phyloP scores from a whole-genome alignment of 108 stramenopile species.

The Ochromonas danica region DNA sequence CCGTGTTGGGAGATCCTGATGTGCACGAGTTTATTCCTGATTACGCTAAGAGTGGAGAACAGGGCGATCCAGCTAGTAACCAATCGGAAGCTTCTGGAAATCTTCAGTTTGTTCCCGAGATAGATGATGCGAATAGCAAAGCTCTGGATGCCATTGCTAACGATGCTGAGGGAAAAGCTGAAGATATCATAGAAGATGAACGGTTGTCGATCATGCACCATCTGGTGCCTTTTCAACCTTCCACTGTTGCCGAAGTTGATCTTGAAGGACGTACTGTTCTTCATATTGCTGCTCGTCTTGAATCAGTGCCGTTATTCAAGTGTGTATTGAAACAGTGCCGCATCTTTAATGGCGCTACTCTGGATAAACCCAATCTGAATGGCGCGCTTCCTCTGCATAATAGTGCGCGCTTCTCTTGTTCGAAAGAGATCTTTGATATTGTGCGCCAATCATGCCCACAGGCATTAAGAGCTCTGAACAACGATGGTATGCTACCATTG shows the following conservation, averaged over 20 bases:
- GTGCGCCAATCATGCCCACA: neutral
- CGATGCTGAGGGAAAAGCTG: too few relatives aligned
- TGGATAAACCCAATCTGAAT: neutral
- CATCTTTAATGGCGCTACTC: neutral
- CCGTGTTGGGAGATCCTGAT: neutral
- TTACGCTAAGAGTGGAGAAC: too few relatives aligned
- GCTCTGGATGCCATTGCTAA: neutral
- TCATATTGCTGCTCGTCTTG: slow-evolving; percentile 4
- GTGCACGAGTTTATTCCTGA: neutral
- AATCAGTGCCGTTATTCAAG: neutral
- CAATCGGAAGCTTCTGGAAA: too few relatives aligned
- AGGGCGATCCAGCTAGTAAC: too few relatives aligned
- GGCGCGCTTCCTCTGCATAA: slow-evolving; percentile 21
- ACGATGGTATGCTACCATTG: neutral
- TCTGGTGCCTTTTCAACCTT: neutral
- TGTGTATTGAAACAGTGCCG: neutral
- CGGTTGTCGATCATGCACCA: neutral
- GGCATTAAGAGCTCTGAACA: neutral
- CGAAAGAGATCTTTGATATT: neutral
- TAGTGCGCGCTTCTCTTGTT: neutral
- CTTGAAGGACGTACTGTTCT: neutral
- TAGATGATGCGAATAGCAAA: neutral
- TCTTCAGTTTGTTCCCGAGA: too few relatives aligned
- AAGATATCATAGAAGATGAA: neutral
- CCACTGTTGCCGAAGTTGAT: neutral